Base-by-base conservation (phyloP, 192 early-diverging fungal species). In the Umbelopsis vinacea region DNA sequence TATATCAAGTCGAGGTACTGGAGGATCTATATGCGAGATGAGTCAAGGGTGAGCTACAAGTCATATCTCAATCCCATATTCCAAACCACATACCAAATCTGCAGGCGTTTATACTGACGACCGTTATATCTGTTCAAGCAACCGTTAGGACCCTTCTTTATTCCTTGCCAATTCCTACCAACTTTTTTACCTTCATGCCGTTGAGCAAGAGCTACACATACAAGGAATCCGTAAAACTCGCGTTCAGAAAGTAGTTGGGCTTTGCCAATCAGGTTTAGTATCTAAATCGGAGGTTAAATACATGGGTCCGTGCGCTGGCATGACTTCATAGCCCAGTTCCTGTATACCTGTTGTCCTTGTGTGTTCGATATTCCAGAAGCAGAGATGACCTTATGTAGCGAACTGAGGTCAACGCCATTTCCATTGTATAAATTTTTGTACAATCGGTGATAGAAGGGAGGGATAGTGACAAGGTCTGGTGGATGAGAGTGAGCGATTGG, bases 251-350 rank as follows among this genome's bases (percentile, higher is more conserved):
- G 57, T n/a, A 63, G 35, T 63, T 29, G 57, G 1, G 57, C 11
- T 12, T 63, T 63, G 26, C 57, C 57, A 37, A 63, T 63, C 57
- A 63, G 17, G 17, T 63, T 63, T 4, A 19, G 11, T 19, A 63
- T 63, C 57, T 63, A 11, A 29, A 35, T 29, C 57, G 57, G 57
- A 63, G 26, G 57, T 63, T 63, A 63, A 63, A 63, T 24, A 14
- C 5, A 19, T 14, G 15, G 48, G 57, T 63, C 57, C 33, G 57
- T 63, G 57, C 57, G 35, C 54, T 15, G 14, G 29, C 0, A 63
- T 63, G 29, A 37, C 33, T 37, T 63, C 57, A 43, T 10, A 21
- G 14, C 3, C 4, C 14, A 22, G 8, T 6, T 29, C n/a, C n/a
- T n/a, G n/a, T n/a, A 29, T 63, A 63, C 57, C 26, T 63, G 57